Conservation (phyloP, 768 basidiomycete species). For the Rhizopogon vulgaris region DNA sequence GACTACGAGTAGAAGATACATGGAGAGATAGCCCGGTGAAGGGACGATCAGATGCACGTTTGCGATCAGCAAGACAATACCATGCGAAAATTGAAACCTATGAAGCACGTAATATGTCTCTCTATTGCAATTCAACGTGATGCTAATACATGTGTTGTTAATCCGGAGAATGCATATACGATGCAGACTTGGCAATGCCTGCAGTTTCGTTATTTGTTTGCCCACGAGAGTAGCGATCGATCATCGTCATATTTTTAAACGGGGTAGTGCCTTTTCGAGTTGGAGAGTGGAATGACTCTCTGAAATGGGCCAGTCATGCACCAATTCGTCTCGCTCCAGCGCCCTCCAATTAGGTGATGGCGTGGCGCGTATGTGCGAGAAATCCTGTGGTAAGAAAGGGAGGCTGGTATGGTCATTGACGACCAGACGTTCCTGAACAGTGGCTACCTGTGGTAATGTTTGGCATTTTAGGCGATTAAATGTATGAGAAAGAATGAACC, state of each 20-base stretch:
- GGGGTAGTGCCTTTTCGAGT: not conserved
- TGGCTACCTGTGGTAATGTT: not conserved
- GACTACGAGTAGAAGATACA: no score
- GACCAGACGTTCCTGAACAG: not conserved
- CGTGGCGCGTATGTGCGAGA: slow-evolving; percentile 72
- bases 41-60: no score
- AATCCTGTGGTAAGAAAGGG: slow-evolving; percentile 63
- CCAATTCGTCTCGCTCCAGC: slow-evolving; percentile 10
- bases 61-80: no score
- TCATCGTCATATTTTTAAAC: not conserved
- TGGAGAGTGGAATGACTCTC: not conserved
- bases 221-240: not conserved
- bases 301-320: slow-evolving; percentile 18
- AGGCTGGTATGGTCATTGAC: not conserved
- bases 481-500: not conserved
- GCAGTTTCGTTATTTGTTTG: no score
- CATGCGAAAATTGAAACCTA: no score
- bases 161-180: no score
- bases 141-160: no score
- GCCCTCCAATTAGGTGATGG: slow-evolving; percentile 72
- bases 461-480: not conserved
- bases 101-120: no score
- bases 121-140: no score
- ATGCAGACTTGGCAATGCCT: no score
- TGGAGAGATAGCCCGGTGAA: no score